Evolutionary conservation across 805 yeast species (phyloP).

Genomic region (Wickerhamiella hasegawae): DNA sequence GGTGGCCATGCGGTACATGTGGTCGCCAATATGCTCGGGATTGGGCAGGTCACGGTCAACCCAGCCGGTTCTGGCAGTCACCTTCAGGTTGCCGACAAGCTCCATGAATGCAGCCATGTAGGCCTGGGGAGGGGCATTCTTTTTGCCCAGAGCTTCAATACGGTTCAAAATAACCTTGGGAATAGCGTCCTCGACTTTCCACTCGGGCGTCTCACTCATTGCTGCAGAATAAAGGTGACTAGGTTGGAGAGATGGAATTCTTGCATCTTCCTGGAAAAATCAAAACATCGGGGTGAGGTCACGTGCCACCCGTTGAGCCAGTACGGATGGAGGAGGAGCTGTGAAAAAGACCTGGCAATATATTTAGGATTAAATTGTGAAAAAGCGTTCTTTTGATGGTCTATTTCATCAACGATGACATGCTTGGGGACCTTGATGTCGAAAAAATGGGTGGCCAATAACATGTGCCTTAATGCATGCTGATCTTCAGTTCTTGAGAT

Average conservation of each 20-base stretch:
- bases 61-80: slow-evolving; percentile 90
- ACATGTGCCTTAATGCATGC: no score
- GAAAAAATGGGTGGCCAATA: no score
- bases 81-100: slow-evolving; percentile 54
- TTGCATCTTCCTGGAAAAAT: no score
- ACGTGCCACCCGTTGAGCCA: neutral
- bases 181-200: slow-evolving; percentile 42
- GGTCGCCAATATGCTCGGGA: slow-evolving; percentile 75
- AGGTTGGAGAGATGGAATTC: no score
- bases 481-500: no score
- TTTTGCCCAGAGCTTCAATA: slow-evolving; percentile 15
- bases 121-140: slow-evolving; percentile 11
- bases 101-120: slow-evolving; percentile 37
- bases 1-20: slow-evolving; percentile 88
- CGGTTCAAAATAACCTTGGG: slow-evolving; percentile 30
- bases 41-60: slow-evolving; percentile 42
- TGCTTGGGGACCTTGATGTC: no score
- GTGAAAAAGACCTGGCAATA: no score
- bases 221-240: no score
- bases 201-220: slow-evolving; percentile 11
- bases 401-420: no score
- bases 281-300: neutral
- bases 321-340: neutral
- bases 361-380: no score
- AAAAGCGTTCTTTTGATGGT: no score